Evolutionary conservation across 441 rosid species (phyloP).

Genomic region (Lepidium campestre): DNA sequence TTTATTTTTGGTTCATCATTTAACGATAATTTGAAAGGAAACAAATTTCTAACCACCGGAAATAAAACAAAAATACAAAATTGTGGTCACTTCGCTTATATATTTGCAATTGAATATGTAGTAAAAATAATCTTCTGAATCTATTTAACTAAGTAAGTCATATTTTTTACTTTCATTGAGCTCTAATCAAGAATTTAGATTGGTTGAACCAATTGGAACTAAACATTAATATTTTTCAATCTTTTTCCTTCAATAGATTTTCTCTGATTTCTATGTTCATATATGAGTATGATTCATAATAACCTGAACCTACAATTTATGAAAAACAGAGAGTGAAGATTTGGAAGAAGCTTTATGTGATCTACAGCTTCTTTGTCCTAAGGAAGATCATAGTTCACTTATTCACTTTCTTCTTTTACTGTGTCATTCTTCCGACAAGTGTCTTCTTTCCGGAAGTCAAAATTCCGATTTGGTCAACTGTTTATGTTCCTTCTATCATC

Average conservation of each 20-base stretch:
- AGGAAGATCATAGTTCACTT: slow-evolving; percentile 28
- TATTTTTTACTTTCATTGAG: not conserved
- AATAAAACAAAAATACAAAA: not conserved
- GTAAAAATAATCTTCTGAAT: too few species aligned
- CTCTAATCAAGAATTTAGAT: not conserved
- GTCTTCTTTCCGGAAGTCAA: slow-evolving; percentile 44
- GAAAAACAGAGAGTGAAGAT: slow-evolving; percentile 35
- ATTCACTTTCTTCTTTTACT: slow-evolving; percentile 25
- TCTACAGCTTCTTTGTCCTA: slow-evolving; percentile 26
- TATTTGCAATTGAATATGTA: too few species aligned
- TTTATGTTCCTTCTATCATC: slow-evolving; percentile 41
- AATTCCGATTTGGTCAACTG: slow-evolving; percentile 45
- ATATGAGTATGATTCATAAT: slow-evolving; percentile 34
- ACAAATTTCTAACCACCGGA: not conserved
- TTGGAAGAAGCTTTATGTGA: slow-evolving; percentile 37
- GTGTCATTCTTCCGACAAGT: slow-evolving; percentile 30
- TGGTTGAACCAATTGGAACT: too few species aligned
- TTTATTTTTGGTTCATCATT: not conserved
- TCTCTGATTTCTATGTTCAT: too few species aligned
- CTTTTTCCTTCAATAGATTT: too few species aligned
- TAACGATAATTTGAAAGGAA: not conserved
- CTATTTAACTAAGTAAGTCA: too few species aligned
- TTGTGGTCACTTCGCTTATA: not conserved
- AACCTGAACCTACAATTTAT: not conserved
- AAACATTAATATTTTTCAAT: too few species aligned